A percentile compares a stretch with the other conserved stretches of the same genome.
Evolutionary conservation across 192 early-diverging fungal species (phyloP).

Genomic region (Gonapodya sp.): DNA sequence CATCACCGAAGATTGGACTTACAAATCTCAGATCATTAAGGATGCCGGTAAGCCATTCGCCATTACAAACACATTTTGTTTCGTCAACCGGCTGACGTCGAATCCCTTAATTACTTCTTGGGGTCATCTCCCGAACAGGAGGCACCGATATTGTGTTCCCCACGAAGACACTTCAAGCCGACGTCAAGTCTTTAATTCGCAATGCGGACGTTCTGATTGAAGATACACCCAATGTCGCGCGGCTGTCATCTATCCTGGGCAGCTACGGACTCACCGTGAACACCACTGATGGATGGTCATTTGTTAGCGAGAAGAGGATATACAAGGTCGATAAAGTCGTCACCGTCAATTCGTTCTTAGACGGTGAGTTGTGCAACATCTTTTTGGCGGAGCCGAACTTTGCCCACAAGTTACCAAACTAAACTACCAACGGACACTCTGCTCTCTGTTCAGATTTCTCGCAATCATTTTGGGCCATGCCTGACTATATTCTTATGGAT

Average conservation of each 20-base stretch:
- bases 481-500: not conserved
- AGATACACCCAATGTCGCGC: not conserved
- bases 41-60: conserved; percentile 4
- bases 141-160: not conserved
- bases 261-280: not conserved
- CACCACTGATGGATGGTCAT: not conserved
- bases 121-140: too few species aligned
- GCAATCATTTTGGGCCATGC: not conserved
- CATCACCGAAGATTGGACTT: not conserved
- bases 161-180: not conserved
- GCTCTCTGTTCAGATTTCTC: not conserved
- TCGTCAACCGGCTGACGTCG: not conserved
- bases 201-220: conserved; percentile 3
- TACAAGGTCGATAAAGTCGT: not conserved
- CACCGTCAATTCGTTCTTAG: not conserved
- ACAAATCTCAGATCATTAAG: not conserved
- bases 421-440: not conserved
- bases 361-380: too few species aligned
- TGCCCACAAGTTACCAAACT: not conserved
- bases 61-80: not conserved
- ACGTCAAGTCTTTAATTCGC: not conserved
- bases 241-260: not conserved
- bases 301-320: not conserved
- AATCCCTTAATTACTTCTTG: not conserved
- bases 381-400: not conserved